Conservation (phyloP, 176 grass and related monocot species). For the Hordeum marinum region DNA sequence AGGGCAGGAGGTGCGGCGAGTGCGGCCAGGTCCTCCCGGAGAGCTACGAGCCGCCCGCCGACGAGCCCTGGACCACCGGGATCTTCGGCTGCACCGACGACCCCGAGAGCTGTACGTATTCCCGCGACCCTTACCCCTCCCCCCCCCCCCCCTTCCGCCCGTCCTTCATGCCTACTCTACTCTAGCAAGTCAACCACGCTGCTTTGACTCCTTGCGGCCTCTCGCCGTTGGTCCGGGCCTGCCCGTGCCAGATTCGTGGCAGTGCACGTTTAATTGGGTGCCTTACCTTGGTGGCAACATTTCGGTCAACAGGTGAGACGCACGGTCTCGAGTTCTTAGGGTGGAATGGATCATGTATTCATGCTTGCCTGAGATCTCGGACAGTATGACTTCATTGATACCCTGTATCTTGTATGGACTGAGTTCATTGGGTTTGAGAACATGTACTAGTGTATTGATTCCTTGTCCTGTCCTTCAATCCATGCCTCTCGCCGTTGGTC, state of each 20-base stretch:
- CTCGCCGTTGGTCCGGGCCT: neutral
- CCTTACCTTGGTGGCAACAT: neutral
- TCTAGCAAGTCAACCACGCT: neutral
- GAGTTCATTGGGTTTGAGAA: neutral
- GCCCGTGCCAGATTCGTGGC: neutral
- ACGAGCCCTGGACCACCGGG: constrained; percentile 82
- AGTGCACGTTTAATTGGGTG: neutral
- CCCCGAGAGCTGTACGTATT: constrained; percentile 60
- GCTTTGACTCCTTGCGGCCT: neutral
- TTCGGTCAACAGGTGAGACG: neutral
- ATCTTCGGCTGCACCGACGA: constrained; percentile 82
- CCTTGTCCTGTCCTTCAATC: neutral
- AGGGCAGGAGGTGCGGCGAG: constrained; percentile 60
- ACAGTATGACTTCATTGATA: neutral
- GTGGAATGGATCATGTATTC: neutral
- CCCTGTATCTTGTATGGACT: neutral
- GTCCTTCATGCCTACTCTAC: neutral
- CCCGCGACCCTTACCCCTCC: neutral
- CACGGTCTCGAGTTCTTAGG: neutral
- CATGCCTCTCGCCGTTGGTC: neutral
- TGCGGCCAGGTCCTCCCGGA: constrained; percentile 78
- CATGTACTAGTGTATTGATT: neutral
- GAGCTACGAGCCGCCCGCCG: constrained; percentile 64
- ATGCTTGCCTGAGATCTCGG: neutral
- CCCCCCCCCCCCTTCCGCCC: neutral